Conservation (phyloP, 2,329 filamentous ascomycete species). For the Calonectria multiphialidica region DNA sequence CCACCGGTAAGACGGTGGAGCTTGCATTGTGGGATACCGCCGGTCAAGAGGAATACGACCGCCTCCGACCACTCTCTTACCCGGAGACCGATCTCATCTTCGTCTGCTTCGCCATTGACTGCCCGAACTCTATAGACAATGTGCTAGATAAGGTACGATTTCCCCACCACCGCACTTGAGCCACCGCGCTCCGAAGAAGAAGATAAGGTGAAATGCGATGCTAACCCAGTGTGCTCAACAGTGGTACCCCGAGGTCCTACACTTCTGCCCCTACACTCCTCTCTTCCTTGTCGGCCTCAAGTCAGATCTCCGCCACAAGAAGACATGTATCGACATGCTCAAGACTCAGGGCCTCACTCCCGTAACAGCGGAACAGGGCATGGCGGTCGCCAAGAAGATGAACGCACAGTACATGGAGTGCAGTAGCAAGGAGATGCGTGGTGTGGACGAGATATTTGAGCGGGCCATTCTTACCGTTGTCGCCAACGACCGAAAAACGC, state of each 20-base stretch:
- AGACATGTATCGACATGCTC: slow-evolving; percentile 97
- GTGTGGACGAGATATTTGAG: slow-evolving; percentile 97
- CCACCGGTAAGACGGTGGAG: slow-evolving; percentile 93
- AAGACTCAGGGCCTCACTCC: slow-evolving; percentile 97
- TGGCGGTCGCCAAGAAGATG: slow-evolving; percentile 92
- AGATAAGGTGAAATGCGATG: background rate
- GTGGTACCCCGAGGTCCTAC: slow-evolving; percentile 99
- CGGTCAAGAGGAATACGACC: slow-evolving; percentile 98
- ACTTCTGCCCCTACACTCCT: slow-evolving; percentile 98
- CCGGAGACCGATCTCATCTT: slow-evolving; percentile 98
- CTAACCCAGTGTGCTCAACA: slow-evolving; percentile 52
- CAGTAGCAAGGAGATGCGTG: slow-evolving; percentile 96
- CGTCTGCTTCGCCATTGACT: slow-evolving; percentile 99
- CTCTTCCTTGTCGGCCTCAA: slow-evolving; percentile 97
- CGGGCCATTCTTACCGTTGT: slow-evolving; percentile 91
- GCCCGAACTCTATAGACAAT: slow-evolving; percentile 97
- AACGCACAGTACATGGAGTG: slow-evolving; percentile 96
- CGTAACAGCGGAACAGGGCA: slow-evolving; percentile 91
- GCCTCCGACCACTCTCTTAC: slow-evolving; percentile 94
- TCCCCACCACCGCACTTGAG: slow-evolving; percentile 3
- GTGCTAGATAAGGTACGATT: slow-evolving; percentile 92
- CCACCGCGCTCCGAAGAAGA: slow-evolving; percentile 46
- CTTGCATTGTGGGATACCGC: slow-evolving; percentile 98
- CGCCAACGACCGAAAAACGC: slow-evolving; percentile 78
- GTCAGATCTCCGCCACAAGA: slow-evolving; percentile 94